phyloP scores from a whole-genome alignment of 108 stramenopile species.

The Thalassiosira profunda region DNA sequence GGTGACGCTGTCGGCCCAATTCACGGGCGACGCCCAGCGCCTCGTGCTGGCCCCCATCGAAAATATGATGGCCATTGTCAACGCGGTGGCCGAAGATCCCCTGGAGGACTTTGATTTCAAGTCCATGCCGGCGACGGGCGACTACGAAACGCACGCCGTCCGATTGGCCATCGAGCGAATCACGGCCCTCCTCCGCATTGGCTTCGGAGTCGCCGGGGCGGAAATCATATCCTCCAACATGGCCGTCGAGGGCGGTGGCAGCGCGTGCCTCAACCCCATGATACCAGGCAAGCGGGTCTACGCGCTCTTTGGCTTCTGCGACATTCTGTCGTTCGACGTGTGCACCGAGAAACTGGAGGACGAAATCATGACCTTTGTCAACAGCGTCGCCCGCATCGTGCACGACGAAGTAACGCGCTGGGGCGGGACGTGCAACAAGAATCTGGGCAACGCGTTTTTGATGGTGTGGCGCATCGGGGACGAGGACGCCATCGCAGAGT shows the following conservation, averaged over 20 bases:
- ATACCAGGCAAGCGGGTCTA: constrained; percentile 95
- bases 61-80: constrained; percentile 67
- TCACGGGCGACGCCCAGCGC: constrained; percentile 69
- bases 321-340: constrained; percentile 91
- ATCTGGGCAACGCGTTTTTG: constrained; percentile 93
- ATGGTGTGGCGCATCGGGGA: constrained; percentile 96
- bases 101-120: constrained; percentile 55
- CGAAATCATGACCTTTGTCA: constrained; percentile 96
- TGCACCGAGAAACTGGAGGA: constrained; percentile 74
- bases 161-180: constrained; percentile 54
- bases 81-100: constrained; percentile 64
- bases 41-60: constrained; percentile 82
- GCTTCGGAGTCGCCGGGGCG: constrained; percentile 84
- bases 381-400: constrained; percentile 92
- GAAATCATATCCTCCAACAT: constrained; percentile 96
- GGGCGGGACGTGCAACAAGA: constrained; percentile 97
- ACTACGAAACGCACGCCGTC: constrained; percentile 54
- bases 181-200: constrained; percentile 49
- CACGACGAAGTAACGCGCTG: constrained; percentile 90
- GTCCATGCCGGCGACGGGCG: constrained; percentile 31
- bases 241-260: constrained; percentile 68
- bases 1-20: constrained; percentile 47
- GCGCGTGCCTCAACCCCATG: constrained; percentile 89
- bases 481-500: constrained; percentile 38
- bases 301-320: constrained; percentile 94